Base-by-base conservation (phyloP, 129 eudicot genomes). In the Artemisia argyi region DNA sequence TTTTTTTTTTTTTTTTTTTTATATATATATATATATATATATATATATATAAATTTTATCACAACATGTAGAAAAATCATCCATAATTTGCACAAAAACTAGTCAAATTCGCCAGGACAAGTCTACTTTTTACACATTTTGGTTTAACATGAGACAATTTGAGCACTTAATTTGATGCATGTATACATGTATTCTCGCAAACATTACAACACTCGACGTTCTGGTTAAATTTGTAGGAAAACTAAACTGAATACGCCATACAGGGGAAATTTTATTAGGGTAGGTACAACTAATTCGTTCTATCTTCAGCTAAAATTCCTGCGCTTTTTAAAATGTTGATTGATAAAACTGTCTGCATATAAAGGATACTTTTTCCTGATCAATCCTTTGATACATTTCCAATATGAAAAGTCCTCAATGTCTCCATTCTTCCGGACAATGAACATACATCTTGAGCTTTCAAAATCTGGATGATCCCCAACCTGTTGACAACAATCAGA, bases 351-450 rank as follows among this genome's bases (percentile, higher is more conserved):
- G 73, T 93, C 90, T 20, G 98, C 98, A 65, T 89, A 82, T 20
- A 87, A 82, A 32, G 98, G 95, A 76, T 93, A 85, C 2, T 82
- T 89, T 79, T 87, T 87, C 76, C 78, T 76, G 66, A 93, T 87
- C 52, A 87, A 85, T 26, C 92, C 95, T 82, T 92, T 89, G 62
- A 92, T 80, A 81, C 96, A 89, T 81, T 89, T 84, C 96, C 98
- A 87, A 72, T 83, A 92, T 17, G 96, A 92, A 75, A 89, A 89
- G 63, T 89, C 98, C 3, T 83, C 87, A 74, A 71, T 14, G 71
- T 81, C 84, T 59, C 91, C 96, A 71, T 85, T 90, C 70, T 82
- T 87, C 15, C 94, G 94, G n/a, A 85, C 95, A 61, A 89, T 80
- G 78, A 92, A 92, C 74, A 92, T 71, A 62, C 96, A 89, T 67